Conservation (phyloP, 208 protist species). For the Angomonas deanei region DNA sequence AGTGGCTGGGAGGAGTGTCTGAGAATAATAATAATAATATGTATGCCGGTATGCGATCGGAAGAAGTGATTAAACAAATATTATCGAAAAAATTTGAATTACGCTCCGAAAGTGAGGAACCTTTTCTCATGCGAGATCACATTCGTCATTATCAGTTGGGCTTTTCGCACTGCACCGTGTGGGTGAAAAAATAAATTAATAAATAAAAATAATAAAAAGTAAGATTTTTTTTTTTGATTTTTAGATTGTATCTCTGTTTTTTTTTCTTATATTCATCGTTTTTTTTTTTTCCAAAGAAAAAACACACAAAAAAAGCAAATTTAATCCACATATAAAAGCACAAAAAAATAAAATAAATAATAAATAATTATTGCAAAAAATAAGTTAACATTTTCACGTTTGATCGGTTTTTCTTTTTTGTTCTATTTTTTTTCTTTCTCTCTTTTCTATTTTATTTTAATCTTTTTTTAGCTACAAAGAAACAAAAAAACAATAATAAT, state of each 20-base stretch:
- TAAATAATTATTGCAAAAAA: neutral
- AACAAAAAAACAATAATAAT: neutral
- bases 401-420: slow-evolving; percentile 2
- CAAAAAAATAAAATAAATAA: neutral
- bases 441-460: slow-evolving; percentile 10
- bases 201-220: slow-evolving; percentile 7
- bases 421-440: slow-evolving; percentile 11
- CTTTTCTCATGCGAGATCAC: slow-evolving; percentile 87
- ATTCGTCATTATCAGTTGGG: slow-evolving; percentile 83
- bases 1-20: slow-evolving; percentile 69
- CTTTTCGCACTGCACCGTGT: slow-evolving; percentile 80
- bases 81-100: slow-evolving; percentile 67
- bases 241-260: no score
- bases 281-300: neutral
- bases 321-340: neutral
- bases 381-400: neutral
- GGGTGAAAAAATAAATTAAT: slow-evolving; percentile 26
- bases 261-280: neutral
- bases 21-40: slow-evolving; percentile 8
- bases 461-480: slow-evolving; percentile 2
- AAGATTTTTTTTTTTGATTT: no score
- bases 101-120: slow-evolving; percentile 64
- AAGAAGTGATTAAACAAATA: slow-evolving; percentile 57
- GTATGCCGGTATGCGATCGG: slow-evolving; percentile 30
- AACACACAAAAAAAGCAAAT: neutral